Evolutionary conservation across 208 protist species (phyloP).

Genomic region (Trichomonas tenax): DNA sequence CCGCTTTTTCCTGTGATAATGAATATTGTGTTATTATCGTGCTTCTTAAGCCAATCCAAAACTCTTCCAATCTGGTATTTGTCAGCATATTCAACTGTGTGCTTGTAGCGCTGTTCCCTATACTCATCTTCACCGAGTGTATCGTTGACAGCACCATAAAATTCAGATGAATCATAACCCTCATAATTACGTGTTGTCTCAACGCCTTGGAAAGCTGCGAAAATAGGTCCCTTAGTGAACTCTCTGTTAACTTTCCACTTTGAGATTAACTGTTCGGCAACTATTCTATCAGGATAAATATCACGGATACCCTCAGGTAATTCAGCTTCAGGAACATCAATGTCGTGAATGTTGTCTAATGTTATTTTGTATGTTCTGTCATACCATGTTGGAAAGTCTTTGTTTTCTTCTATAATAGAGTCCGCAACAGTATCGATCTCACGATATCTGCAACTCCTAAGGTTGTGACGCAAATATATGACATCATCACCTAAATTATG

Average conservation of each 20-base stretch:
- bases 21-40: constrained; percentile 8
- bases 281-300: not conserved
- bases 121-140: not conserved
- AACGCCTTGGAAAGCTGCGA: not conserved
- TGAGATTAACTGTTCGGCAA: not conserved
- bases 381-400: not conserved
- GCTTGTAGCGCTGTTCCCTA: not conserved
- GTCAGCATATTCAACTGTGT: not conserved
- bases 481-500: not conserved
- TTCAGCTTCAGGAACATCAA: too few relatives aligned
- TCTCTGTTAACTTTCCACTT: not conserved
- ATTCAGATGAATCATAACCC: not conserved
- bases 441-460: not conserved
- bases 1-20: not conserved
- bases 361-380: not conserved
- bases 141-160: not conserved
- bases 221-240: not conserved
- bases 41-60: not conserved
- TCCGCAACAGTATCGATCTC: not conserved
- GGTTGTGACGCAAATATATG: not conserved
- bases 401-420: not conserved
- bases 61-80: not conserved
- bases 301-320: not conserved
- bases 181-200: not conserved
- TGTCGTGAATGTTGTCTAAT: too few relatives aligned